Evolutionary conservation across 495 filamentous ascomycete species (phyloP), one percentile per base, ranked within the genome.

Genomic region (Aspergillus saccharolyticus): DNA sequence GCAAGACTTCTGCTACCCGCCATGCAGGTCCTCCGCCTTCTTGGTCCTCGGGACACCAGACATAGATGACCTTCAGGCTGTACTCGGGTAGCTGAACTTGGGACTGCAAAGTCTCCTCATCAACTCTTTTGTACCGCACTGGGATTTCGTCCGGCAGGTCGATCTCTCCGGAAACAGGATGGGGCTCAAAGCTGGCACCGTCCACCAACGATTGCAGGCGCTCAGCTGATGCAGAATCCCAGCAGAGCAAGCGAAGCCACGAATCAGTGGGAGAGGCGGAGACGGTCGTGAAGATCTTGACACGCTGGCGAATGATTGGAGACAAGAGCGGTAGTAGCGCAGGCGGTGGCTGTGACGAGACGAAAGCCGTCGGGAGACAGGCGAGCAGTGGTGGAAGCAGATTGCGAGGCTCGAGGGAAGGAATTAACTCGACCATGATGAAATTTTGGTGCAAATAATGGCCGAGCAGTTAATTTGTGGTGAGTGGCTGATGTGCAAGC

Each of bases 161-260:
- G 28, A 98, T 83, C 67, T 97, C 91, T 21, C 95, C 94, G 1
- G 90, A 96, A 7, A 88, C 88, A 8, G 94, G 94, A 68, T 98
- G 94, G 20, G 90, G 89, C 63, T 96, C 89, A 44, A 96, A 83
- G 22, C 73, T 76, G 30, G 89, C 82, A 25, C 78, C 80, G 60
- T 84, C 79, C 20, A 93, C 81, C 30, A 89, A 73, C 16, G 77
- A 73, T 12, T 81, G 80, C 16, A 98, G 79, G 55, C 77, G 82
- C 25, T 88, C 74, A 2, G 87, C 90, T 53, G 85, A 85, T 14
- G 77, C 69, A 0, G 77, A 54, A 54, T 92, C 86, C 84, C 95
- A 98, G 63, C 85, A 91, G n/a, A 98, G 80, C n/a, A 96, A 73
- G 2, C 83, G 79, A 9, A 97, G 84, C 94, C 94, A 98, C 58